A percentile compares a stretch with the other conserved stretches of the same genome.
Evolutionary conservation across 2,329 filamentous ascomycete species (phyloP).

Genomic region (Arthrocladium fulminans): DNA sequence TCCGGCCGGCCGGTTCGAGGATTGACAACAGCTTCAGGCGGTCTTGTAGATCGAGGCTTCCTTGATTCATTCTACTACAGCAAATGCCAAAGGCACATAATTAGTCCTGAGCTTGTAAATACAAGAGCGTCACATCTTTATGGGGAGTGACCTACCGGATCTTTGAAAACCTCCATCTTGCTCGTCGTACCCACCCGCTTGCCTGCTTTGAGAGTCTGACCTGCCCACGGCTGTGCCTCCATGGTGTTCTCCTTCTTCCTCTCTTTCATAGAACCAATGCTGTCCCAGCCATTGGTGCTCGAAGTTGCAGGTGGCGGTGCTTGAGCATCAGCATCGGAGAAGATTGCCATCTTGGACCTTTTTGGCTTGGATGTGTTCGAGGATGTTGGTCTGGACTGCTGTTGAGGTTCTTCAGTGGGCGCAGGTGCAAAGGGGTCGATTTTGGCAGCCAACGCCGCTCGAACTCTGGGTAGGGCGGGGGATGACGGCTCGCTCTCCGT

Average conservation of each 20-base stretch:
- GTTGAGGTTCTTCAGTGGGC: constrained; percentile 55
- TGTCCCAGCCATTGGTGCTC: constrained; percentile 74
- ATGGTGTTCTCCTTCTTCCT: constrained; percentile 89
- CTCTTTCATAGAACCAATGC: constrained; percentile 74
- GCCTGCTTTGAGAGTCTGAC: constrained; percentile 79
- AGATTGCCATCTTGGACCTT: constrained; percentile 80
- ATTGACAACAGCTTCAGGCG: constrained; percentile 74
- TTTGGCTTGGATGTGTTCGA: constrained; percentile 47
- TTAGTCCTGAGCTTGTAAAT: constrained; percentile 98
- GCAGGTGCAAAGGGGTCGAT: constrained; percentile 64
- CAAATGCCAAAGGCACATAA: constrained; percentile 43
- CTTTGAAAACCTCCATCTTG: constrained; percentile 91
- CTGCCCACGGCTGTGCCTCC: constrained; percentile 81
- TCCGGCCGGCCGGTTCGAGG: constrained; percentile 74
- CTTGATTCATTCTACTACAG: constrained; percentile 30
- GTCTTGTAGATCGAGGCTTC: constrained; percentile 53
- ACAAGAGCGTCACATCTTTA: constrained; percentile 44
- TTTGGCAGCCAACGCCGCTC: constrained; percentile 78
- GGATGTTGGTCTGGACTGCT: constrained; percentile 37
- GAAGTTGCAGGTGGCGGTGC: constrained; percentile 49
- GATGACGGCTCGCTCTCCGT: constrained; percentile 62
- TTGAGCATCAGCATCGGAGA: constrained; percentile 64
- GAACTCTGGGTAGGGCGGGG: constrained; percentile 72
- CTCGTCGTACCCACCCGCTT: constrained; percentile 67
- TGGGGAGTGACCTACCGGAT: constrained; percentile 66